Percentiles rank a stretch among this genome's conserved stretches.
Conservation (phyloP, 768 basidiomycete species). For the Suillus subluteus region DNA sequence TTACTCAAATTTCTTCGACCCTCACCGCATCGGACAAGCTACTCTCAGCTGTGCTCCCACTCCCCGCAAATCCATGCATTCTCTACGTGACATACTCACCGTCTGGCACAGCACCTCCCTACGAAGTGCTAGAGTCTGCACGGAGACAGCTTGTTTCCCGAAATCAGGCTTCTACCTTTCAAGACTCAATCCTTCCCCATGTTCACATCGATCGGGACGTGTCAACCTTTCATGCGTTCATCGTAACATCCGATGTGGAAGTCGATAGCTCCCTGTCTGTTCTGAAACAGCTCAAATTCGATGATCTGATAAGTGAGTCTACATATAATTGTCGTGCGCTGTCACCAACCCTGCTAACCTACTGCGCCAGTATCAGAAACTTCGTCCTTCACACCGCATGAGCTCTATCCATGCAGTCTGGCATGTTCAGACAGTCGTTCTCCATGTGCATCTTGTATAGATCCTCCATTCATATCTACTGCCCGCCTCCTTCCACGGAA, state of each 20-base stretch:
- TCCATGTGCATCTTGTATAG: slow-evolving; percentile 44
- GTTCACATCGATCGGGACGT: slow-evolving; percentile 48
- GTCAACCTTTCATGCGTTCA: slow-evolving; percentile 62
- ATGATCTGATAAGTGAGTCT: slow-evolving; percentile 56
- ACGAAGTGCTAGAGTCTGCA: slow-evolving; percentile 57
- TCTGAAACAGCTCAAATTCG: slow-evolving; percentile 46
- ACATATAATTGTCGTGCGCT: slow-evolving; percentile 3
- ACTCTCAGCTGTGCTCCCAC: slow-evolving; percentile 49
- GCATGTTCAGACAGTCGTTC: slow-evolving; percentile 42
- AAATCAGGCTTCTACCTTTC: slow-evolving; percentile 41
- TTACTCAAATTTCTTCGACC: slow-evolving; percentile 29
- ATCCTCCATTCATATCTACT: slow-evolving; percentile 32
- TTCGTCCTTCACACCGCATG: slow-evolving; percentile 48
- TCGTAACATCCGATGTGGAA: slow-evolving; percentile 42
- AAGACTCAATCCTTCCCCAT: slow-evolving; percentile 55
- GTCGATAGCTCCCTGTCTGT: slow-evolving; percentile 33
- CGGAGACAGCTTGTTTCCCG: slow-evolving; percentile 50
- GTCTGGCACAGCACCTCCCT: slow-evolving; percentile 25
- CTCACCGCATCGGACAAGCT: slow-evolving; percentile 44
- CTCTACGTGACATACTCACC: slow-evolving; percentile 49
- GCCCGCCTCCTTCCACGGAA: slow-evolving; percentile 48
- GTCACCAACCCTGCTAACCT: slow-evolving; percentile 12
- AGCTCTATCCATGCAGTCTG: slow-evolving; percentile 58
- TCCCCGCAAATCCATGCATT: slow-evolving; percentile 49
- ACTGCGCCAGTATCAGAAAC: slow-evolving; percentile 43